Evolutionary conservation across 2,329 filamentous ascomycete species (phyloP).

Genomic region (Apiospora saccharicola): DNA sequence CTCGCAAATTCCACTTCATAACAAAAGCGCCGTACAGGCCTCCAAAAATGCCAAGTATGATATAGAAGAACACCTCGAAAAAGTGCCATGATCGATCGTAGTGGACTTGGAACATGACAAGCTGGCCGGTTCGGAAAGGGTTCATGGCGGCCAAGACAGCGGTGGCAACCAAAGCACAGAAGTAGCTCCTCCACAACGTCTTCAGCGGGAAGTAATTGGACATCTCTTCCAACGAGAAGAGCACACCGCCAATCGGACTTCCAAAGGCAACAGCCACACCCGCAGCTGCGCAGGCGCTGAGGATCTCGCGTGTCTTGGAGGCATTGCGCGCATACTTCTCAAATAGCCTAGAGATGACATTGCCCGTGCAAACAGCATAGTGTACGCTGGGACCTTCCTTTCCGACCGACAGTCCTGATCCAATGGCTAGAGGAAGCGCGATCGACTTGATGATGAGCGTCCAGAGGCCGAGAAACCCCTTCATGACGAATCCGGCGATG

Average conservation of each 20-base stretch:
- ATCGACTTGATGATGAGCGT: conserved; percentile 95
- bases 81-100: conserved; percentile 98
- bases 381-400: conserved; percentile 99
- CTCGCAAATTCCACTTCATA: conserved; percentile 95
- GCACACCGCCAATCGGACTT: conserved; percentile 93
- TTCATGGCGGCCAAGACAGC: conserved; percentile 95
- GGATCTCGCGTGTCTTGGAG: conserved; percentile 91
- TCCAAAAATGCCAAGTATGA: conserved; percentile 90
- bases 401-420: conserved; percentile 90
- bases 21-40: conserved; percentile 96
- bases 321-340: conserved; percentile 91
- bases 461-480: conserved; percentile 91
- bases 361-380: conserved; percentile 96
- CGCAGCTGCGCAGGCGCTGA: conserved; percentile 93
- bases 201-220: conserved; percentile 95
- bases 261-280: conserved; percentile 97
- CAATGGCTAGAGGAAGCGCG: conserved; percentile 88
- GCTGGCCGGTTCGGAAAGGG: conserved; percentile 92
- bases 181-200: conserved; percentile 97
- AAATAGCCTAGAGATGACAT: conserved; percentile 93
- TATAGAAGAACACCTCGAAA: conserved; percentile 93
- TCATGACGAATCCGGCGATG: conserved; percentile 99
- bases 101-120: conserved; percentile 98
- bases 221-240: conserved; percentile 98
- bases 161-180: conserved; percentile 94